Evolutionary conservation across 2,329 filamentous ascomycete genomes (phyloP), one percentile per base, ranked within the genome.

Genomic region (Elsinoe arachidis): DNA sequence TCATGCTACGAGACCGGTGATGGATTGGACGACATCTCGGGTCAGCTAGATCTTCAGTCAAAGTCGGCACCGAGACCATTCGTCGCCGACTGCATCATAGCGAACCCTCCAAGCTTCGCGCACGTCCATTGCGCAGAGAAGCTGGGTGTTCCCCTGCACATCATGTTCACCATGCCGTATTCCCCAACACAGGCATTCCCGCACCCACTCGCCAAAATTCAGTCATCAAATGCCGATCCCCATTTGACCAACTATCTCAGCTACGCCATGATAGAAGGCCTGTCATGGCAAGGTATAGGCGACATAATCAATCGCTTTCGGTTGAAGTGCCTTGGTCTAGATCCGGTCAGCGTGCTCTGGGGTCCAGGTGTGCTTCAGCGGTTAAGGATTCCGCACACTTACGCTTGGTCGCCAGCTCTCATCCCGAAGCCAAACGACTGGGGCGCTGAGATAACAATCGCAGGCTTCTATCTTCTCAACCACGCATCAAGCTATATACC

Each of bases 151-250:
- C 87, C 87, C 0, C 67, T 90, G 7, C 87, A 90, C 64, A 82
- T 95, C 70, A 95, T 95, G 87, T 96, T 95, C 72, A 96, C 90
- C 1, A 95, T 96, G 89, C 90, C 90, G 0, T 95, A 89, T 86
- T 88, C 88, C 1, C 86, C 90, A 0, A 95, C 90, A 0, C 84
- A 88, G 67, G 82, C 86, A 0, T 95, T 95, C 63, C 88, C 89
- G 0, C 90, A 96, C 65, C 90, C 90, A 0, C 76, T 96, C 21
- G 89, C 90, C 0, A 92, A 93, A 62, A 85, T 95, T 58, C 81
- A 88, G 61, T 83, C 83, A 1, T 83, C 85, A 0, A 89, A 90
- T 63, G 86, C 86, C 1, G 88, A 93, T 64, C 78, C 82, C 4
- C 81, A 81, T n/a, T 79, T 89, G 59, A 86, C 88, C 0, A 95